phyloP scores from a whole-genome alignment of 805 yeast genomes.

The Scheffersomyces spartinae region DNA sequence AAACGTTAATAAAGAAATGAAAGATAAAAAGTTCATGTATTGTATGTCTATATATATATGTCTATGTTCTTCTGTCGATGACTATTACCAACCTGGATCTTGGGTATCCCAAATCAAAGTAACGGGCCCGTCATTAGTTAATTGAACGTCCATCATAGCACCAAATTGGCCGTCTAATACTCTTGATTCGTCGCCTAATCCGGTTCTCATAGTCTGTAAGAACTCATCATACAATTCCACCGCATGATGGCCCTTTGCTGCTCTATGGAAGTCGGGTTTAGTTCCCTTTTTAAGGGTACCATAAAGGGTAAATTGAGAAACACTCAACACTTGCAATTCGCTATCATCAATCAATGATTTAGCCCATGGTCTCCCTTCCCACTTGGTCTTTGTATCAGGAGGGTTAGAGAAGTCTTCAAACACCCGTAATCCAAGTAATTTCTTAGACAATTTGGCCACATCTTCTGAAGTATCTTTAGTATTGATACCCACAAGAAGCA shows the following conservation, averaged over 20 bases:
- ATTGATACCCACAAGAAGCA: conserved; percentile 78
- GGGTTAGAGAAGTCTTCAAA: conserved; percentile 53
- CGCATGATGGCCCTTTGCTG: conserved; percentile 68
- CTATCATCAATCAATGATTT: conserved; percentile 47
- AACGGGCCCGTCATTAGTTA: conserved; percentile 89
- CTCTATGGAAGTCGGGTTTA: conserved; percentile 89
- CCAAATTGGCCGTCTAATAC: conserved; percentile 90
- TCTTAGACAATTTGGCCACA: conserved; percentile 54
- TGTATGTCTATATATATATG: no score
- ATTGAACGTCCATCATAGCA: conserved; percentile 90
- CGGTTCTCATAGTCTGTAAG: conserved; percentile 31
- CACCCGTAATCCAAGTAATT: conserved; percentile 51
- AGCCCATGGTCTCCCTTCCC: conserved; percentile 69
- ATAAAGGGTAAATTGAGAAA: conserved; percentile 86
- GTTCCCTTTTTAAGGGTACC: conserved; percentile 84
- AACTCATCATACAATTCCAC: conserved; percentile 41
- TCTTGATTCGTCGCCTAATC: conserved; percentile 44
- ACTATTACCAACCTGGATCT: no score
- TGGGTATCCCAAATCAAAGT: conserved; percentile 74
- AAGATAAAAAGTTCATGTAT: no score
- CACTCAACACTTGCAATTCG: conserved; percentile 66
- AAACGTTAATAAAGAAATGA: no score
- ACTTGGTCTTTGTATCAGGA: conserved; percentile 30
- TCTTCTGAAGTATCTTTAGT: conserved; percentile 69
- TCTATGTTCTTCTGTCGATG: no score